Evolutionary conservation across 2,329 filamentous ascomycete species (phyloP).

Genomic region (Diaporthe sp.): DNA sequence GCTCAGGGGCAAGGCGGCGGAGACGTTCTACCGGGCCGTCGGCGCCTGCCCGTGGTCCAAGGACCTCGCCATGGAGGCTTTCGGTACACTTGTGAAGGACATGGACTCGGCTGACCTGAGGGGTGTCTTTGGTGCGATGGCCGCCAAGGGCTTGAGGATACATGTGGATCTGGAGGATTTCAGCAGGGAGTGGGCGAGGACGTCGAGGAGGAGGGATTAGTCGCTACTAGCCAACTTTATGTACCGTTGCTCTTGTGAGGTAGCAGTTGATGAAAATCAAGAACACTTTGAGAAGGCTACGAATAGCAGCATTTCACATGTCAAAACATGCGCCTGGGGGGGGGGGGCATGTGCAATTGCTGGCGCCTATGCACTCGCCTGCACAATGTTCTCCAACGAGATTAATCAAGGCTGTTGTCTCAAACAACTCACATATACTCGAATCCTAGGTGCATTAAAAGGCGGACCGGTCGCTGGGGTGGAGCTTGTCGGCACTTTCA

Average conservation of each 20-base stretch:
- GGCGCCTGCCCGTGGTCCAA: constrained; percentile 65
- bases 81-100: constrained; percentile 58
- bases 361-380: too few relatives aligned
- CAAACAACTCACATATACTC: too few relatives aligned
- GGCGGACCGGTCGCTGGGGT: too few relatives aligned
- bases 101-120: constrained; percentile 65
- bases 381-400: too few relatives aligned
- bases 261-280: neutral
- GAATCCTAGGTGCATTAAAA: too few relatives aligned
- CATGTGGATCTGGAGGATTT: constrained; percentile 68
- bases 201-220: neutral
- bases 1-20: constrained; percentile 58
- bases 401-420: too few relatives aligned
- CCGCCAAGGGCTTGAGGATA: constrained; percentile 63
- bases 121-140: constrained; percentile 63
- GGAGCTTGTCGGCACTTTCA: too few relatives aligned
- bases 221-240: neutral
- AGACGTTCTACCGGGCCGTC: constrained; percentile 63
- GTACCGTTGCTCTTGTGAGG: neutral
- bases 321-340: neutral
- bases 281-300: too few relatives aligned
- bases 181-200: constrained; percentile 52
- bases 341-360: too few relatives aligned
- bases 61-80: constrained; percentile 65
- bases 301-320: neutral